These are phyloP conservation scores for Eucalyptus paniculata DNA, from an alignment of 345 rosid species.

Conservation along the genomic window DNA sequence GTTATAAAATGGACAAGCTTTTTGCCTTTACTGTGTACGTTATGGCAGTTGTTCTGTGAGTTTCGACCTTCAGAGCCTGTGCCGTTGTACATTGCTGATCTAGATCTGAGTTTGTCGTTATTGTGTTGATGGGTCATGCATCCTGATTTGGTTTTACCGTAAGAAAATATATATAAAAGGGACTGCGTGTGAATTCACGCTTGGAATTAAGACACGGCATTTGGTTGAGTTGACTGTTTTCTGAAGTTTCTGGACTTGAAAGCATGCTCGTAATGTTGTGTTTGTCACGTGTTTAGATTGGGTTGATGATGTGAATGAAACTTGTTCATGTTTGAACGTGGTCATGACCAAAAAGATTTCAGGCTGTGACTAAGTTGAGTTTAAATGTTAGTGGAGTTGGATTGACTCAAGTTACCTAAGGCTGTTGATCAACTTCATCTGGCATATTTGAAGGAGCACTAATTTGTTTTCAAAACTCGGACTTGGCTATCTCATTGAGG, in stretches of 20 bases:
- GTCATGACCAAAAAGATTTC: background rate
- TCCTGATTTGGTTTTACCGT: background rate
- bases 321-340: background rate
- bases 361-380: background rate
- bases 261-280: background rate
- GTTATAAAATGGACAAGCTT: background rate
- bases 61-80: background rate
- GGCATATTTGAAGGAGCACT: background rate
- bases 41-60: background rate
- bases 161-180: background rate
- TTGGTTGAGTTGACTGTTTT: background rate
- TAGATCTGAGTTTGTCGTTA: background rate
- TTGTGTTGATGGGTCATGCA: background rate
- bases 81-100: background rate
- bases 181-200: background rate
- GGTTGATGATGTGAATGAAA: background rate
- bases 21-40: background rate
- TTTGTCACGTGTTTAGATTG: background rate
- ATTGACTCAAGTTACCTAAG: background rate
- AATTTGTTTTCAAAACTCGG: background rate
- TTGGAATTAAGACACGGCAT: background rate
- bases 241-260: background rate
- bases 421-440: background rate
- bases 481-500: background rate
- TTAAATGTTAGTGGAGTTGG: background rate